Conservation (phyloP, 192 early-diverging fungal genomes). For the Podila clonocystis region DNA sequence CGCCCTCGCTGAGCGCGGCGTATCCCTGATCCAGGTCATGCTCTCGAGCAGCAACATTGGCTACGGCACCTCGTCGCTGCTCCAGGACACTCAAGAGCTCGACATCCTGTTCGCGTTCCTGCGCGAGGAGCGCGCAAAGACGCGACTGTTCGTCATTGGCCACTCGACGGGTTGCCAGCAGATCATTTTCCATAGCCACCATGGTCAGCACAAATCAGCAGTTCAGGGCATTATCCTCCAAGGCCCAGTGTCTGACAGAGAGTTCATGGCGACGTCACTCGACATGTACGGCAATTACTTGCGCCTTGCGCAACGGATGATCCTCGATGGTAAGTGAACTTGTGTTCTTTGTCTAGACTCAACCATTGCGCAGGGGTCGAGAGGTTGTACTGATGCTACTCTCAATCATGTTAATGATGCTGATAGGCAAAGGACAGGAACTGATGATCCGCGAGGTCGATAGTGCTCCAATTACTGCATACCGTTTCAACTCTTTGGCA, state of each 20-base stretch:
- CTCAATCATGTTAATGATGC: background rate
- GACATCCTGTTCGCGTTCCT: constrained; percentile 46
- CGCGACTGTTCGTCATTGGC: constrained; percentile 49
- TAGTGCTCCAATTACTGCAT: constrained; percentile 48
- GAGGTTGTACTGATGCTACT: background rate
- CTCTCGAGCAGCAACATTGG: constrained; percentile 54
- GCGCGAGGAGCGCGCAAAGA: constrained; percentile 29
- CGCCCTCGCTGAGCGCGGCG: constrained; percentile 14
- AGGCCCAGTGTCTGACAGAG: constrained; percentile 56
- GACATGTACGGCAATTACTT: constrained; percentile 40
- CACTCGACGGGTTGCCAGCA: constrained; percentile 60
- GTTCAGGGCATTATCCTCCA: constrained; percentile 52
- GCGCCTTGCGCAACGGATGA: constrained; percentile 39
- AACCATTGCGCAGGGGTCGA: background rate
- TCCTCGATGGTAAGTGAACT: constrained; percentile 23
- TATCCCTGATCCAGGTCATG: constrained; percentile 56
- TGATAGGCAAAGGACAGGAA: constrained; percentile 32
- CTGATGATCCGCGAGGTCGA: constrained; percentile 50
- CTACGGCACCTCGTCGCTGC: constrained; percentile 48
- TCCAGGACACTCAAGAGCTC: constrained; percentile 49
- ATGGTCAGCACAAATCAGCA: constrained; percentile 19
- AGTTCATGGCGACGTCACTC: constrained; percentile 28
- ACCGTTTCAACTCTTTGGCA: constrained; percentile 48
- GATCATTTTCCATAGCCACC: constrained; percentile 35
- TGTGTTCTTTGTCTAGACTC: background rate